Percentiles rank a stretch among this genome's conserved stretches.
Conservation (phyloP, 2,329 filamentous ascomycete genomes). For the Sclerotinia sclerotiorum region DNA sequence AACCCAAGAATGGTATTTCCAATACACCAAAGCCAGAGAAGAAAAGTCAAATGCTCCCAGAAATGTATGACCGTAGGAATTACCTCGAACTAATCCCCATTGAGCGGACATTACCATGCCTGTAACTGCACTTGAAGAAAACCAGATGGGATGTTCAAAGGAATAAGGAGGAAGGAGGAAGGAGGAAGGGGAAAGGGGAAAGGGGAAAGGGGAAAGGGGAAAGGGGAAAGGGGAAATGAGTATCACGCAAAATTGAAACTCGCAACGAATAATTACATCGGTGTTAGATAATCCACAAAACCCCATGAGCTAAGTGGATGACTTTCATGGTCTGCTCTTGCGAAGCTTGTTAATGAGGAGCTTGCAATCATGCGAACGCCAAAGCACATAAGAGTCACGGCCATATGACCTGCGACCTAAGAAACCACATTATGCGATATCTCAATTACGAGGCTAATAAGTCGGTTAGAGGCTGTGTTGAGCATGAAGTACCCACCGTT, state of each 20-base stretch:
- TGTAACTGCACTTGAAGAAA: slow-evolving; percentile 46
- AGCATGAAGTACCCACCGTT: background rate
- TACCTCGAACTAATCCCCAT: slow-evolving; percentile 55
- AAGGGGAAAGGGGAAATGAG: background rate
- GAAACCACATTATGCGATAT: background rate
- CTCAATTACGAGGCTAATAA: background rate
- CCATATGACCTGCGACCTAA: background rate
- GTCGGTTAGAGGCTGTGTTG: slow-evolving; percentile 2
- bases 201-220: no score
- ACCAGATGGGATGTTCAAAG: background rate
- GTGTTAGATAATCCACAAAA: slow-evolving; percentile 51
- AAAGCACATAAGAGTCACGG: background rate
- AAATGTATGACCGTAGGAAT: slow-evolving; percentile 54
- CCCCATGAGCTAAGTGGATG: slow-evolving; percentile 47
- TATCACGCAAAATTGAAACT: slow-evolving; percentile 30
- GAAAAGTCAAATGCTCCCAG: slow-evolving; percentile 55
- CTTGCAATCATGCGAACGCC: background rate
- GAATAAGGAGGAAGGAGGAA: no score
- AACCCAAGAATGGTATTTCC: slow-evolving; percentile 48
- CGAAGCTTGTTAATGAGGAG: background rate
- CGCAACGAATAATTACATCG: slow-evolving; percentile 51
- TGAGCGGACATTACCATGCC: slow-evolving; percentile 55
- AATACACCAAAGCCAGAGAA: slow-evolving; percentile 52
- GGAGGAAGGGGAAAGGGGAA: no score
- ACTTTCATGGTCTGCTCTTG: background rate